Percentiles rank a stretch among this genome's conserved stretches.
Evolutionary conservation across 1,139 yeast genomes (phyloP).

Genomic region (Magnusiomyces suaveolens): DNA sequence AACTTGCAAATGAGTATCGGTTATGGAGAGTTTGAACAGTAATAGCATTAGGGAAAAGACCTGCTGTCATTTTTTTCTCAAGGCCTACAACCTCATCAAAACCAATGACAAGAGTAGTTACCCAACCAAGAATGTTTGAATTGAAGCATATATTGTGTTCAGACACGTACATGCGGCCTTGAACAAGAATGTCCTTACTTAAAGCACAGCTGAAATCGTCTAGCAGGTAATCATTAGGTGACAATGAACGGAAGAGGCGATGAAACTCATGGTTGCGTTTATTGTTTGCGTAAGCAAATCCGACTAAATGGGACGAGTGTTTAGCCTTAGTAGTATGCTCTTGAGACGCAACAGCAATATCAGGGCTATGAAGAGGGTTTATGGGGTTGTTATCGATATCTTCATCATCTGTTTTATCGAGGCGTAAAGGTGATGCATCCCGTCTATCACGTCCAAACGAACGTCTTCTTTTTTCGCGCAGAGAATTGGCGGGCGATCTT

Average conservation of each 20-base stretch:
- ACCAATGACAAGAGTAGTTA: constrained; percentile 66
- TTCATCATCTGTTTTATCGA: neutral
- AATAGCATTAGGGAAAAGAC: constrained; percentile 86
- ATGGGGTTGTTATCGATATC: too few relatives aligned
- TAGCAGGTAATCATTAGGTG: constrained; percentile 58
- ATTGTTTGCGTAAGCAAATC: constrained; percentile 46
- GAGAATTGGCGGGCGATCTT: neutral
- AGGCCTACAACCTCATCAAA: constrained; percentile 61
- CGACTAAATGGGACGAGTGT: constrained; percentile 24
- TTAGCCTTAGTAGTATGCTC: constrained; percentile 39
- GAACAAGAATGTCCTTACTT: constrained; percentile 78
- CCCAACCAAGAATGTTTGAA: constrained; percentile 91
- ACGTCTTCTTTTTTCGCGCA: neutral
- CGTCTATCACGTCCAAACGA: neutral
- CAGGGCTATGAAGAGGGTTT: too few relatives aligned
- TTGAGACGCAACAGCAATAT: constrained; percentile 73
- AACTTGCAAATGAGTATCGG: constrained; percentile 72
- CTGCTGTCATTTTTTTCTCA: constrained; percentile 78
- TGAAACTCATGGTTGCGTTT: constrained; percentile 75
- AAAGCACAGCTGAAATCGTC: constrained; percentile 89
- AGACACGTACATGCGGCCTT: constrained; percentile 80
- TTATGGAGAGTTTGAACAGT: constrained; percentile 56
- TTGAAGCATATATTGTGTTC: constrained; percentile 78
- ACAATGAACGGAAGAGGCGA: constrained; percentile 57
- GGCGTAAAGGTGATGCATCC: neutral